A percentile compares a stretch with the other conserved stretches of the same genome.
These are phyloP conservation scores for Suillus weaverae DNA, from an alignment of 768 basidiomycete genomes.

Conservation along the genomic window DNA sequence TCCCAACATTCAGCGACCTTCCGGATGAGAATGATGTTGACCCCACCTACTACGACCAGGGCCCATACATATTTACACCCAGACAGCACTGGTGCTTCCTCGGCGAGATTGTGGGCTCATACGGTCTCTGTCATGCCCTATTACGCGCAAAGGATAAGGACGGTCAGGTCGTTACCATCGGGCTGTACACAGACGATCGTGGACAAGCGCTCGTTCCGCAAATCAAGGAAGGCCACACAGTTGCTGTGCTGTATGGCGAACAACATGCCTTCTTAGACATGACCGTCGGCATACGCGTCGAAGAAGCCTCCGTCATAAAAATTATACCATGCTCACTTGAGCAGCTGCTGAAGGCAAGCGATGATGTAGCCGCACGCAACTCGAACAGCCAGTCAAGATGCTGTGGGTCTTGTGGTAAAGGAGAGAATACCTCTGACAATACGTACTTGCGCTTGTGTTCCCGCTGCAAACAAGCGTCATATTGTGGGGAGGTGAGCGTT, in stretches of 20 bases:
- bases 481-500: constrained; percentile 1
- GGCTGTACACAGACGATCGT: constrained; percentile 24
- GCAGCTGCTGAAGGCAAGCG: not conserved
- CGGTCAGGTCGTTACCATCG: constrained; percentile 22
- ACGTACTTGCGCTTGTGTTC: not conserved
- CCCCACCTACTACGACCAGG: not conserved
- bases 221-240: constrained; percentile 5
- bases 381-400: not conserved
- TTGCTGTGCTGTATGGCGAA: constrained; percentile 13
- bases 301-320: constrained; percentile 3
- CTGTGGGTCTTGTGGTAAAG: not conserved
- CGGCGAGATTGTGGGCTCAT: constrained; percentile 26
- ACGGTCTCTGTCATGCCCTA: constrained; percentile 24
- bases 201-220: constrained; percentile 1
- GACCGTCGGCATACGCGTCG: constrained; percentile 8
- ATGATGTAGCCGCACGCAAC: not conserved
- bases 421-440: not conserved
- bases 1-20: constrained; percentile 26
- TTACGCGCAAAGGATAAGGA: constrained; percentile 27
- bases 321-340: constrained; percentile 2
- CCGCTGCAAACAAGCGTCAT: not conserved
- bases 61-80: not conserved
- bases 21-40: constrained; percentile 26
- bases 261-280: constrained; percentile 11
- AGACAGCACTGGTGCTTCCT: constrained; percentile 35